Evolutionary conservation across 129 eudicot genomes (phyloP), one percentile per base, ranked within the genome.

Genomic region (Tagetes erecta): DNA sequence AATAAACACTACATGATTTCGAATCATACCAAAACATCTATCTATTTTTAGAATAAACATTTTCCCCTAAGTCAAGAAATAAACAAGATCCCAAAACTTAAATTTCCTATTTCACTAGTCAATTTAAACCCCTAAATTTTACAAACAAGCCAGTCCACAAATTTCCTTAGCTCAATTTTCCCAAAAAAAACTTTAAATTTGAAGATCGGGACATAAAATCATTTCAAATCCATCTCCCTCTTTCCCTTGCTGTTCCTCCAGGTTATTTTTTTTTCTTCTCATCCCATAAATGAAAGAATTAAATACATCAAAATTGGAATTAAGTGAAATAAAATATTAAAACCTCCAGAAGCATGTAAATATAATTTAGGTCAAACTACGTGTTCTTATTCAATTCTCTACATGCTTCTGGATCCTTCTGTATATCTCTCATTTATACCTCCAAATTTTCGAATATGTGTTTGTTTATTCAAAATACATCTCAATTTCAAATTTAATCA

Each of bases 221-320:
- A 42, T 12, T 66, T 5, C 58, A 68, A 76, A 71, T 42, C 74
- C 72, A 81, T 71, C 85, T 81, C 68, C 80, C 77, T 81, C 84
- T 75, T 56, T 71, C 70, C 80, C 66, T 70, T 68, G 40, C 71
- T 76, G 52, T 68, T 68, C 30, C 77, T 68, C 30, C 77, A 10
- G 82, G 64, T 75, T 47, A 41, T 13, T 59, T 8, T 13, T 8
- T 13, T 62, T 13, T 41, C 45, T 38, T 65, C 60, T 36, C n/a
- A n/a, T n/a, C n/a, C n/a, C n/a, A 9, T 1, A 47, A 47, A 44
- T 44, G 8, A 44, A 44, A 6, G 8, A 10, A 42, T 4, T 42
- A 44, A 44, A 6, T 44, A 2, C 47, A 6, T 11, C 3, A 11
- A 3, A 9, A 47, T 2, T 47, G 2, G 9, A 10, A 47, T 47